These are phyloP conservation scores for Diaporthe capsici DNA, from an alignment of 2,329 filamentous ascomycete genomes.

Conservation along the genomic window DNA sequence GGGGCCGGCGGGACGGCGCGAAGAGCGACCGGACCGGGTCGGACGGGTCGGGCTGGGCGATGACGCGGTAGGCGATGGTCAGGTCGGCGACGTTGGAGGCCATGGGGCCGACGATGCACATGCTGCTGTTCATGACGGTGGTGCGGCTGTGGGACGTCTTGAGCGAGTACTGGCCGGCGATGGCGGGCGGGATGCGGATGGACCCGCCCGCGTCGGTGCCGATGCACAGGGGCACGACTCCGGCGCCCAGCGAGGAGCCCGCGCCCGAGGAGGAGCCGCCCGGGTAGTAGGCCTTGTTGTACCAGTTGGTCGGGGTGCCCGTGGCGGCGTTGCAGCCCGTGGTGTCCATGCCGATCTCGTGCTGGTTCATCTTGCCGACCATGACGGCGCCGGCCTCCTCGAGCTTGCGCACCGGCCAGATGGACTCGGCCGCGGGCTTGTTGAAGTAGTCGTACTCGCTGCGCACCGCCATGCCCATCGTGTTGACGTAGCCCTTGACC, in stretches of 20 bases:
- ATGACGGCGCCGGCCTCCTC: constrained; percentile 82
- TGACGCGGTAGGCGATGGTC: constrained; percentile 84
- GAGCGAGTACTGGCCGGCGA: constrained; percentile 85
- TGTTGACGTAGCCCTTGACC: constrained; percentile 78
- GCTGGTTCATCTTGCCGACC: constrained; percentile 84
- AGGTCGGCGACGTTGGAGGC: constrained; percentile 83
- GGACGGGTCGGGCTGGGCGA: constrained; percentile 79
- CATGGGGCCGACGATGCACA: constrained; percentile 80
- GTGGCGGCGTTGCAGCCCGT: constrained; percentile 85
- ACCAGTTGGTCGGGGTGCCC: constrained; percentile 83
- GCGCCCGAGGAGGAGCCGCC: constrained; percentile 86
- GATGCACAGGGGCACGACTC: constrained; percentile 80
- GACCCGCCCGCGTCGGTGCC: constrained; percentile 84
- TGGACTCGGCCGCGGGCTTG: constrained; percentile 66
- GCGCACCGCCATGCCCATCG: constrained; percentile 74
- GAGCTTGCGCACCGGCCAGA: constrained; percentile 80
- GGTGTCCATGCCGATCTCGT: constrained; percentile 83
- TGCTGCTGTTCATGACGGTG: constrained; percentile 65
- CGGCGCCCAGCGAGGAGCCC: constrained; percentile 77
- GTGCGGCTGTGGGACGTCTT: constrained; percentile 84
- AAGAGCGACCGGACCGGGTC: constrained; percentile 75
- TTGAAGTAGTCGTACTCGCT: constrained; percentile 66
- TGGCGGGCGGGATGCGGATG: constrained; percentile 79
- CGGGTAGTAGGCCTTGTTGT: constrained; percentile 82
- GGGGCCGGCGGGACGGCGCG: constrained; percentile 69